Evolutionary conservation across 148 eudicot species (phyloP), one percentile per base, ranked within the genome.

Genomic region (Cornus suecica): DNA sequence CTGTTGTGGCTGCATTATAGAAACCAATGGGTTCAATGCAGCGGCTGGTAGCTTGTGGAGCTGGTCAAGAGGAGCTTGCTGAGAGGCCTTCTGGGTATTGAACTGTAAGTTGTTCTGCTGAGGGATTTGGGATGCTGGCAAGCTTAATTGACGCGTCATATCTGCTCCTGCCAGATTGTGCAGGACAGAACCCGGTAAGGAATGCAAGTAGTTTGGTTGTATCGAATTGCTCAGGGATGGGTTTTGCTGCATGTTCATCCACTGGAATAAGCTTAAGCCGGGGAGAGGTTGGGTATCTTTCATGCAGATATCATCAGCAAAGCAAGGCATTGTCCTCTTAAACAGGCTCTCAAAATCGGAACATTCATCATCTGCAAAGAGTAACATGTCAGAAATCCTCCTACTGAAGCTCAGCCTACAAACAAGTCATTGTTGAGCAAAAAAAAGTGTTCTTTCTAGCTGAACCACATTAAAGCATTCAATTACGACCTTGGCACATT

Each of bases 261-360:
- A 92, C 74, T 92, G 99, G 82, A 86, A 85, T 82, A 92, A 85
- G 85, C 90, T 92, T 48, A 94, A 79, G 72, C 99, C 97, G n/a
- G 93, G 84, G 56, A 83, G 79, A 32, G 86, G 77, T 24, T 87
- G 85, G 14, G 94, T 82, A 80, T 92, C 91, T 79, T 86, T 90
- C 82, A 83, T 79, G 81, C 82, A 87, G 68, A 74, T 79, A 65
- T 90, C 97, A 64, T 90, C 96, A 51, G 94, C 92, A 14, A 89
- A 84, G 97, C 99, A 92, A 32, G 99, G 99, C 99, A 94, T 92
- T 79, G 92, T 84, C 78, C 97, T 90, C 79, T 89, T 89, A 77
- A 88, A 85, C 68, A 89, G 34, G 81, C 69, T 85, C 66, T 91
- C 96, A 28, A 88, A 82, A 72, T 88, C 94, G 58, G 84, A 80